These are phyloP conservation scores for Aureococcus anophagefferens DNA, from an alignment of 108 stramenopile species.

Conservation along the genomic window DNA sequence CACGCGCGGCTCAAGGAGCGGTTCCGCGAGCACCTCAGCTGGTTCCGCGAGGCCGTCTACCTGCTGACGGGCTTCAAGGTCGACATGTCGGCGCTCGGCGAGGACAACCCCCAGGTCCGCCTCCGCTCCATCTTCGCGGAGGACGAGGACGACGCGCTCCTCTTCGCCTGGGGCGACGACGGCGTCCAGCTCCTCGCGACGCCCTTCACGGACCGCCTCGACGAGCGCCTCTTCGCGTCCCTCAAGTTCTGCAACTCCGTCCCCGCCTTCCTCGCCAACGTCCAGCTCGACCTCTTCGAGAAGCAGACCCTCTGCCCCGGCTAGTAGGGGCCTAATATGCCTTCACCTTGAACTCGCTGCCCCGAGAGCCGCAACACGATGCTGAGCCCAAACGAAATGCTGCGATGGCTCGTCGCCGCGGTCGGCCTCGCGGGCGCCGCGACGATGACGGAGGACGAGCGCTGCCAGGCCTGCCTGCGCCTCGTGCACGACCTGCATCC, in stretches of 20 bases:
- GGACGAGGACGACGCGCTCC: constrained; percentile 69
- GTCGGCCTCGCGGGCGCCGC: too few relatives aligned
- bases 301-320: constrained; percentile 63
- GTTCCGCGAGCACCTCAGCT: constrained; percentile 76
- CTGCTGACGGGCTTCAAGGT: constrained; percentile 82
- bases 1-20: constrained; percentile 76
- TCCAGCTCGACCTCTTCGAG: constrained; percentile 72
- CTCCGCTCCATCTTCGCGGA: constrained; percentile 88
- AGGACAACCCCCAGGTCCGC: constrained; percentile 49
- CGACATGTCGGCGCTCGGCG: constrained; percentile 56
- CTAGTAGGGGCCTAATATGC: too few relatives aligned
- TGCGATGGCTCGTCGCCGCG: too few relatives aligned
- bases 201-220: constrained; percentile 60
- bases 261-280: constrained; percentile 84
- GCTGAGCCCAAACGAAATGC: too few relatives aligned
- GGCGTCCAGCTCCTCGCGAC: constrained; percentile 65
- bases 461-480: too few relatives aligned
- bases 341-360: too few relatives aligned
- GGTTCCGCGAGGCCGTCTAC: constrained; percentile 84
- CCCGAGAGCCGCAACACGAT: too few relatives aligned
- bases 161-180: constrained; percentile 52
- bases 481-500: too few relatives aligned
- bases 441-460: too few relatives aligned
- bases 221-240: constrained; percentile 44
- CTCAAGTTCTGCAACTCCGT: constrained; percentile 68